Base-by-base conservation (phyloP, 257 asterid genomes). In the Lycium ferocissimum region DNA sequence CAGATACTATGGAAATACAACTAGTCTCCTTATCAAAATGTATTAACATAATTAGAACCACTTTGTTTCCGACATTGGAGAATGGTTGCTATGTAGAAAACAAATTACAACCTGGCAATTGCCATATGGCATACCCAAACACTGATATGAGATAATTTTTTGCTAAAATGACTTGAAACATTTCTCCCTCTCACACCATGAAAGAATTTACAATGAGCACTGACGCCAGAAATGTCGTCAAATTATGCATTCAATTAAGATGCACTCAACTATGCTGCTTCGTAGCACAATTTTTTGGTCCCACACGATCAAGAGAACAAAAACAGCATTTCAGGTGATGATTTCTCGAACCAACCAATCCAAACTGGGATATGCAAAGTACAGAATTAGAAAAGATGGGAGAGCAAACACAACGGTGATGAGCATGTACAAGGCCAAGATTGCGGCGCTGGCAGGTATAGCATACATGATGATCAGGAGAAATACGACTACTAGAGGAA, bases 271-370 rank as follows among this genome's bases (percentile, higher is more conserved):
- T 66, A 66, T 49, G 80, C 80, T 66, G 51, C 53, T 49, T 54
- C 15, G 63, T 40, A 51, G 51, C 38, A 83, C 22, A 51, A 5
- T 15, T 47, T 47, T 75, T 49, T 53, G 47, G 47, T 51, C 9
- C 65, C 65, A 76, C 47, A 51, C 26, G 47, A 76, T 76, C 66
- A 81, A 61, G 58, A n/a, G n/a, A 54, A 12, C 83, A 79, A 56
- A 26, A 33, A n/a, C 70, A 20, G 37, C 62, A 61, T 13, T 51
- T 91, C 93, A 96, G 73, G 97, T 84, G 86, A 93, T 88, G 79
- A 96, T 96, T 92, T 96, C 99, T 90, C 98, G 87, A 85, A 94
- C 93, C 45, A 96, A 92, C 99, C 99, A 96, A 90, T 92, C 98
- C 96, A 96, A 88, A 89, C 95, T 92, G 3, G 99, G 99, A 89